These are phyloP conservation scores for Ambrosia hybrid DNA, from an alignment of 140 eudicot species.

Conservation along the genomic window DNA sequence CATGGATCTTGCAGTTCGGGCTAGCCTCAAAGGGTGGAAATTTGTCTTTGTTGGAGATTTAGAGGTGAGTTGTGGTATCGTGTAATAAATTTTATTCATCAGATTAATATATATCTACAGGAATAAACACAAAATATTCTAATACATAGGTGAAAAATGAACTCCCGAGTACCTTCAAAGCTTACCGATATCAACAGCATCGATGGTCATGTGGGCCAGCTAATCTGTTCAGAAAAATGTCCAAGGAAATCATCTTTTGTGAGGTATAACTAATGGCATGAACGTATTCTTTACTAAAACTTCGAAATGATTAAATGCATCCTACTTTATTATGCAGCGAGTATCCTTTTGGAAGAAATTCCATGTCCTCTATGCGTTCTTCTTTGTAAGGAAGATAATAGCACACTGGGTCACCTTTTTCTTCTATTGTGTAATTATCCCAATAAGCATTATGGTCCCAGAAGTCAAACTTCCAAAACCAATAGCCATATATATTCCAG, in stretches of 20 bases:
- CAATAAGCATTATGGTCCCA: slow-evolving; percentile 67
- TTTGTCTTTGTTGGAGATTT: slow-evolving; percentile 72
- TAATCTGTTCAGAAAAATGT: slow-evolving; percentile 74
- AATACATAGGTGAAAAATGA: slow-evolving; percentile 66
- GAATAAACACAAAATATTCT: not conserved
- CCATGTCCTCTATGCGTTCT: slow-evolving; percentile 71
- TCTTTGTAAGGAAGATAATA: slow-evolving; percentile 81
- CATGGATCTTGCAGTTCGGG: slow-evolving; percentile 91
- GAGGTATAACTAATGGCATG: slow-evolving; percentile 38
- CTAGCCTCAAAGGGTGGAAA: slow-evolving; percentile 88
- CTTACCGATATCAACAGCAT: slow-evolving; percentile 79
- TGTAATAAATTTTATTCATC: not conserved
- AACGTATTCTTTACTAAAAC: not conserved
- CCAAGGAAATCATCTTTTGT: slow-evolving; percentile 58
- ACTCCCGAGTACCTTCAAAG: slow-evolving; percentile 89
- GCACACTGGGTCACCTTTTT: slow-evolving; percentile 87
- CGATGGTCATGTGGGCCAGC: slow-evolving; percentile 98
- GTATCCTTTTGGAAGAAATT: slow-evolving; percentile 71
- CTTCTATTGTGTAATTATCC: slow-evolving; percentile 75
- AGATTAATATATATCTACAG: slow-evolving; percentile 1
- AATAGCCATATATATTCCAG: slow-evolving; percentile 69
- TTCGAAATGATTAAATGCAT: slow-evolving; percentile 15
- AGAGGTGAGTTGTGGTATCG: slow-evolving; percentile 35
- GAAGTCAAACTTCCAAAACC: slow-evolving; percentile 69
- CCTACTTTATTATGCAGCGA: slow-evolving; percentile 47